These are phyloP conservation scores for Lepidium aucheri DNA, from an alignment of 345 rosid genomes.

Conservation along the genomic window DNA sequence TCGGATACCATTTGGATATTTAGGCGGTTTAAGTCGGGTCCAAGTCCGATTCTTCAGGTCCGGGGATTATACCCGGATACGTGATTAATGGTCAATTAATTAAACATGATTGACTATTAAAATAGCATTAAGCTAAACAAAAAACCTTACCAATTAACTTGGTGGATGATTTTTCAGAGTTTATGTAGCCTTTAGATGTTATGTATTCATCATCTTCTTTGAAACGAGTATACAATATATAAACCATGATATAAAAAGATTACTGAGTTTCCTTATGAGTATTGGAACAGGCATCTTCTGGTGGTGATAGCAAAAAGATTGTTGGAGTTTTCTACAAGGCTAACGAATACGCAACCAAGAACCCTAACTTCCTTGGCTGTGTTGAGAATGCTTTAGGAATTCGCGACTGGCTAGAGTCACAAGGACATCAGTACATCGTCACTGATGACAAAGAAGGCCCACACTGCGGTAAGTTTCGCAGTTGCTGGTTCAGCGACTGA, in stretches of 20 bases:
- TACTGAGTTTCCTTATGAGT: neutral
- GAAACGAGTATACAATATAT: neutral
- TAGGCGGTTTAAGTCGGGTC: too few species aligned
- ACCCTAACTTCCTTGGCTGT: conserved; percentile 76
- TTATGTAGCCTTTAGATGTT: neutral
- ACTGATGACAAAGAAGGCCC: conserved; percentile 95
- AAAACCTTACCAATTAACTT: too few species aligned
- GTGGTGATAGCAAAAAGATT: conserved; percentile 72
- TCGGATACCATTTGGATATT: too few species aligned
- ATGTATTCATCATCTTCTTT: neutral
- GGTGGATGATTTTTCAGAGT: neutral
- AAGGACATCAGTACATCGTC: conserved; percentile 81
- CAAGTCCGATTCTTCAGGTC: too few species aligned
- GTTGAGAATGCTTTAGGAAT: conserved; percentile 75
- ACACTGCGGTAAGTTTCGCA: conserved; percentile 56
- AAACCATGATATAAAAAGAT: neutral
- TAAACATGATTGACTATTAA: too few species aligned
- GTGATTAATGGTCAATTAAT: too few species aligned
- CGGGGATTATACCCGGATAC: too few species aligned
- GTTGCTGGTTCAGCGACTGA: too few species aligned
- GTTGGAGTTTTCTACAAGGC: conserved; percentile 98
- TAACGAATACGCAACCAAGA: conserved; percentile 57
- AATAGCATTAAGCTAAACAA: too few species aligned
- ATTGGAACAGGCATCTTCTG: conserved; percentile 52
- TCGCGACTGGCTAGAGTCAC: conserved; percentile 67